These are phyloP conservation scores for Eutrema heterophyllum DNA, from an alignment of 345 rosid species.

Conservation along the genomic window DNA sequence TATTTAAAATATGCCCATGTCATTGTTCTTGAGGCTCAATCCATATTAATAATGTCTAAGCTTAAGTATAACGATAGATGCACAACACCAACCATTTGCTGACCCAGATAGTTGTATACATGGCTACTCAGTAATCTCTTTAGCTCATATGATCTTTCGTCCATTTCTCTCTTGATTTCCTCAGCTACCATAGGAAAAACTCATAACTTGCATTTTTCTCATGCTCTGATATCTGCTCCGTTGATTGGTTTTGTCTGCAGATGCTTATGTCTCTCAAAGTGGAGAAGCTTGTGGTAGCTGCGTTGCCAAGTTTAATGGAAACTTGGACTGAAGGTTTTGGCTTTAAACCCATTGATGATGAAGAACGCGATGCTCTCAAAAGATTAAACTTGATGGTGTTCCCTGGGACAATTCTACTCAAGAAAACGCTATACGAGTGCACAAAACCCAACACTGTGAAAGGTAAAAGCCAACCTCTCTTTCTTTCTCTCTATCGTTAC, in stretches of 20 bases:
- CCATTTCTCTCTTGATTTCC: background rate
- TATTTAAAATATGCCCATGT: background rate
- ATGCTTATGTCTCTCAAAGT: constrained; percentile 70
- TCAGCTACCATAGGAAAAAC: background rate
- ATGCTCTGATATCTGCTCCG: background rate
- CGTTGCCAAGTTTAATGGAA: constrained; percentile 73
- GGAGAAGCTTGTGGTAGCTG: constrained; percentile 82
- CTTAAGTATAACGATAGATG: background rate
- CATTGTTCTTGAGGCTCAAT: constrained; percentile 7
- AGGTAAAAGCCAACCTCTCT: constrained; percentile 28
- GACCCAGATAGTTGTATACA: background rate
- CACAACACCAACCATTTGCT: background rate
- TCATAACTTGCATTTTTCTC: background rate
- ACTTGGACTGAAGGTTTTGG: constrained; percentile 92
- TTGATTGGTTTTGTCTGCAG: constrained; percentile 39
- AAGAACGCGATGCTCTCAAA: constrained; percentile 54
- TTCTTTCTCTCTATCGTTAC: background rate
- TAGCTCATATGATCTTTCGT: background rate
- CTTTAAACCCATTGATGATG: constrained; percentile 49
- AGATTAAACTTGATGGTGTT: constrained; percentile 78
- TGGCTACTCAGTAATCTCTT: background rate
- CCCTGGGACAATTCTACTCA: constrained; percentile 73
- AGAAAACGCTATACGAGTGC: constrained; percentile 42
- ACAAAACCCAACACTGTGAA: constrained; percentile 26
- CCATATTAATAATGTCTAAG: constrained; percentile 3